These are phyloP conservation scores for Trypanosoma theileri DNA, from an alignment of 208 protist species.

Conservation along the genomic window DNA sequence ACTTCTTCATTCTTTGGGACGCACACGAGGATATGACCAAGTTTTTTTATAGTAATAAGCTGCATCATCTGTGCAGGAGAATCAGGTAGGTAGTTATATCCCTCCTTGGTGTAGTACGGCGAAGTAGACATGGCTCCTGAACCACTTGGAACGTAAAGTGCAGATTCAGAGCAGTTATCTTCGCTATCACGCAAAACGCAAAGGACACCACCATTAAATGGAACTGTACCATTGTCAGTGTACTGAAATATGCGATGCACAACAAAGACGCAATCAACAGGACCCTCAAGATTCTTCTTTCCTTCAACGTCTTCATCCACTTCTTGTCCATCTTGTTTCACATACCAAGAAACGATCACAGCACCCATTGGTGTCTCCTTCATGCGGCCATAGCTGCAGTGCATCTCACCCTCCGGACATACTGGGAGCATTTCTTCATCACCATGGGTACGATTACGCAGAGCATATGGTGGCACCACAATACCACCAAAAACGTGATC, in stretches of 20 bases:
- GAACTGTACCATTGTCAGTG: conserved; percentile 76
- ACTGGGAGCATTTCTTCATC: conserved; percentile 80
- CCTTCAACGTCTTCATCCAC: conserved; percentile 52
- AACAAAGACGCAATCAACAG: conserved; percentile 77
- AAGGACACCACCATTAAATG: conserved; percentile 70
- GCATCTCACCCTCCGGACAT: conserved; percentile 63
- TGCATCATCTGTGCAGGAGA: conserved; percentile 82
- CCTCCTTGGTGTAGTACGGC: conserved; percentile 76
- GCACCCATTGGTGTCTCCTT: conserved; percentile 76
- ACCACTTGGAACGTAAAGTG: conserved; percentile 46
- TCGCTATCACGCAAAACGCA: conserved; percentile 88
- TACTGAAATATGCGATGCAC: conserved; percentile 89
- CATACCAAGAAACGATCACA: conserved; percentile 83
- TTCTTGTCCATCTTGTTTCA: conserved; percentile 63
- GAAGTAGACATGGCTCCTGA: conserved; percentile 55
- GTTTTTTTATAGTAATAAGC: conserved; percentile 85
- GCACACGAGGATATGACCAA: conserved; percentile 86
- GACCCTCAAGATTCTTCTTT: conserved; percentile 61
- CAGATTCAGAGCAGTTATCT: conserved; percentile 88
- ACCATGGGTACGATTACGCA: conserved; percentile 63
- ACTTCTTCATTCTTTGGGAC: conserved; percentile 68
- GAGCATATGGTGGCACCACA: conserved; percentile 60
- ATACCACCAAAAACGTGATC: conserved; percentile 71
- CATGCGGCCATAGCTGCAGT: conserved; percentile 45
- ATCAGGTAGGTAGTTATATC: conserved; percentile 83